Base-by-base conservation (phyloP, 495 filamentous ascomycete species). In the Choiromyces venosus region DNA sequence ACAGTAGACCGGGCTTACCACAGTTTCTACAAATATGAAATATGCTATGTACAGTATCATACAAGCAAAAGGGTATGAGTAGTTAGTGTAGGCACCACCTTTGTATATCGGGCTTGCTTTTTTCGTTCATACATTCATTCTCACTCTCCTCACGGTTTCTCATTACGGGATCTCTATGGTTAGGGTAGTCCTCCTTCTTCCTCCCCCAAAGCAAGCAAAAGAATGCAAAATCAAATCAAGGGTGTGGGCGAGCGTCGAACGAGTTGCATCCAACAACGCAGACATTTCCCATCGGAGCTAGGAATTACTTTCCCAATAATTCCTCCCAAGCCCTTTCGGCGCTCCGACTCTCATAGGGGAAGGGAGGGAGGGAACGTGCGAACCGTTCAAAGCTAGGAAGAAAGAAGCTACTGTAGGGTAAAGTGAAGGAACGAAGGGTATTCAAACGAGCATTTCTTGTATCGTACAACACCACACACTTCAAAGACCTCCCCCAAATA, bases 201-300 rank as follows among this genome's bases (percentile, higher is more conserved):
- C 46, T 56, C 46, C 52, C 52, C 6, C 8, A 33, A 12, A 33
- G 52, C 25, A 14, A 29, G 52, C n/a, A 56, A 29, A 56, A 25
- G n/a, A 21, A 56, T 56, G 46, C 46, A 33, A 18, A 33, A 29
- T 61, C 46, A 18, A 33, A 29, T 61, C 46, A 33, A 61, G 52
- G 52, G 52, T 61, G 52, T 61, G 52, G 29, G 83, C 81, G 82
- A 82, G 80, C 65, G 68, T 71, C 75, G 72, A 76, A 71, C 72
- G 42, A 42, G 29, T 44, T 69, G 68, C 69, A 5, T 61, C 52
- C 52, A 77, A 77, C 75, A 77, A 77, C 75, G 75, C 75, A 77
- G 75, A 77, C 74, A 74, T 73, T 66, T 76, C n/a, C n/a, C 66
- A 74, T 25, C 67, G 70, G 70, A 73, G 67, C 74, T 73, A 39